phyloP scores from a whole-genome alignment of 768 basidiomycete genomes.

The Hericium alpestre region DNA sequence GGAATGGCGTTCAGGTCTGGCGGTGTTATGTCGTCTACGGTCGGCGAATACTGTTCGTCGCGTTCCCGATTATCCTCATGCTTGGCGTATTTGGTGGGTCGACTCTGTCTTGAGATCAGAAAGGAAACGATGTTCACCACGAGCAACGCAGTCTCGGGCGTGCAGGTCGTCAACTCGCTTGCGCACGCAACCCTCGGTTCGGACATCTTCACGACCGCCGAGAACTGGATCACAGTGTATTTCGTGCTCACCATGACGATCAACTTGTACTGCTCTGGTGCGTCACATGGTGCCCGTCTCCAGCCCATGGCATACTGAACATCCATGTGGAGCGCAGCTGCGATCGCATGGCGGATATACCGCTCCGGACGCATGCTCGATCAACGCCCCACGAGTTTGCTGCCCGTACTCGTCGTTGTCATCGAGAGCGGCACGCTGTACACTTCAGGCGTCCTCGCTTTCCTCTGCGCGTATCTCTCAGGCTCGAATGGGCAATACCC shows the following conservation, averaged over 20 bases:
- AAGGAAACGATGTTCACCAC: too few relatives aligned
- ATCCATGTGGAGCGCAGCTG: background rate
- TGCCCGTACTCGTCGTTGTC: background rate
- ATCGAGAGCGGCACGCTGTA: background rate
- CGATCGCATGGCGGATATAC: background rate
- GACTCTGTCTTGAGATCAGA: background rate
- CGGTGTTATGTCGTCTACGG: background rate
- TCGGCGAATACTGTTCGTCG: background rate
- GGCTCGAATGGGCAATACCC: background rate
- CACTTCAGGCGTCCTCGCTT: background rate
- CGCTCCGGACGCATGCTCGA: background rate
- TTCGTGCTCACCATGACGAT: background rate
- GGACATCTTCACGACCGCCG: background rate
- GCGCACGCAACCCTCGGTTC: background rate
- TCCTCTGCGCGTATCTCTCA: background rate
- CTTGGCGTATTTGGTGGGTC: background rate
- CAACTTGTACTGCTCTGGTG: background rate
- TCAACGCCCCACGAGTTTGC: background rate
- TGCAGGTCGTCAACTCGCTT: background rate
- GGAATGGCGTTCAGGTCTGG: background rate
- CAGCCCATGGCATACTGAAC: background rate
- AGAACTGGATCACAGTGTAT: background rate
- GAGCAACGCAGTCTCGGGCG: background rate
- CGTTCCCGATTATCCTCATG: background rate
- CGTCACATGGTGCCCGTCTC: background rate